A percentile compares a stretch with the other conserved stretches of the same genome.
Evolutionary conservation across 495 filamentous ascomycete genomes (phyloP).

Genomic region (Aspergillus indologenus): DNA sequence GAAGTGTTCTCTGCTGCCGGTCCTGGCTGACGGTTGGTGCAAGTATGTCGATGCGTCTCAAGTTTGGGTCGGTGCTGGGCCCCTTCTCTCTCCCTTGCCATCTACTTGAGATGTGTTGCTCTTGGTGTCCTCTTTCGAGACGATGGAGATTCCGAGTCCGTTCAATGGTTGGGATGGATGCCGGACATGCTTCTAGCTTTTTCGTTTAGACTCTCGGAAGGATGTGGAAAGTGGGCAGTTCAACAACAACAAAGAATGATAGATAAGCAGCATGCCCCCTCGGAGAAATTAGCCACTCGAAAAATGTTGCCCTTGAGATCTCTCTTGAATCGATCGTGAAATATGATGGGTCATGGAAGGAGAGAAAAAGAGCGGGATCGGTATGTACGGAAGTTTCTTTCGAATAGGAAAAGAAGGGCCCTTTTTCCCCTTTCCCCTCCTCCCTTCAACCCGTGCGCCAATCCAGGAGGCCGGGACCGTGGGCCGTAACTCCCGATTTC

Average conservation of each 20-base stretch:
- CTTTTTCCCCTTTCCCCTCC: too few relatives aligned
- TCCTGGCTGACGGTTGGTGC: background rate
- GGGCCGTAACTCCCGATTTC: constrained; percentile 9
- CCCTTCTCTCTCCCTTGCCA: background rate
- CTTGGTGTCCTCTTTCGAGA: too few relatives aligned
- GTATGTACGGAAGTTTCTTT: constrained; percentile 21
- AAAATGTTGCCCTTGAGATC: too few relatives aligned
- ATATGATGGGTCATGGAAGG: constrained; percentile 24
- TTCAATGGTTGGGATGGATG: background rate
- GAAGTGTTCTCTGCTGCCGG: background rate
- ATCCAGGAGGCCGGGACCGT: constrained; percentile 11
- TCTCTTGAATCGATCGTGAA: constrained; percentile 4
- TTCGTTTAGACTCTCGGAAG: background rate
- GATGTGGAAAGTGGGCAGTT: background rate
- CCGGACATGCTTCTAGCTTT: background rate
- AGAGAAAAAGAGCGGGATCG: constrained; percentile 4
- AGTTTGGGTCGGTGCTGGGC: background rate
- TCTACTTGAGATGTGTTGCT: too few relatives aligned
- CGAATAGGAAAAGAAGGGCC: too few relatives aligned
- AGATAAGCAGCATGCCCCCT: constrained; percentile 1
- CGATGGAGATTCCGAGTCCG: too few relatives aligned
- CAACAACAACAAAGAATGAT: background rate
- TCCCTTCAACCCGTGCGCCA: constrained; percentile 20
- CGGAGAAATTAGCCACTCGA: too few relatives aligned
- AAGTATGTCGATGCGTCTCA: background rate